Base-by-base conservation (phyloP, 129 eudicot species). In the Escallonia rubra region DNA sequence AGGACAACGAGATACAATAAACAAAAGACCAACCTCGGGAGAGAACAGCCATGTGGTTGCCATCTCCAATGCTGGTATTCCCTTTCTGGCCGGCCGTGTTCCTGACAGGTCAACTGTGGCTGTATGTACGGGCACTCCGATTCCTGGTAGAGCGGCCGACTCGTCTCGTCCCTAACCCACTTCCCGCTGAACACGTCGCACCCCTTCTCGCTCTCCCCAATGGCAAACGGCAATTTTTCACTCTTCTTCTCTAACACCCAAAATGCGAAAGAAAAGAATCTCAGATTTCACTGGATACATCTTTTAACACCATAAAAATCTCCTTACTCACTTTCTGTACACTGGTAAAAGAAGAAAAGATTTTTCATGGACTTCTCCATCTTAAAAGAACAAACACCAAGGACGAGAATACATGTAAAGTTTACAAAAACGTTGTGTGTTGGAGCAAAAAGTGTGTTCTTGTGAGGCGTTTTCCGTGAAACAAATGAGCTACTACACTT, bases 41-140 rank as follows among this genome's bases (percentile, higher is more conserved):
- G 91, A 66, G 85, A 80, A 76, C 98, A 92, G 13, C 80, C 84
- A 59, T 86, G 74, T 14, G 98, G 98, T 65, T 91, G 93, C 97
- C 97, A 91, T 67, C 93, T 80, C 97, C 97, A 87, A 39, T 68
- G 67, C 71, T 76, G 93, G 42, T 82, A 92, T 40, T 84, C 89
- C 58, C 59, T 82, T 12, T 92, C 98, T 16, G 96, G 96, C 45
- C 98, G 85, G 78, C 95, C 98, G 62, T 82, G 96, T 63, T 89
- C 87, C 70, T 81, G 91, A 63, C 98, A 92, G 0, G 98, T 92
- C 63, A 92, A 50, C 55, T 92, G 98, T 6, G 96, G 96, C 51
- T 81, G 91, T 15, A 92, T 88, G 71, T 88, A 92, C 0, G 98
- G 98, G 75, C 98, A 92, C 56, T 92, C 98, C 13, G 77, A 71